phyloP scores from a whole-genome alignment of 176 grass and related monocot genomes.

The Paspalum vaginatum region DNA sequence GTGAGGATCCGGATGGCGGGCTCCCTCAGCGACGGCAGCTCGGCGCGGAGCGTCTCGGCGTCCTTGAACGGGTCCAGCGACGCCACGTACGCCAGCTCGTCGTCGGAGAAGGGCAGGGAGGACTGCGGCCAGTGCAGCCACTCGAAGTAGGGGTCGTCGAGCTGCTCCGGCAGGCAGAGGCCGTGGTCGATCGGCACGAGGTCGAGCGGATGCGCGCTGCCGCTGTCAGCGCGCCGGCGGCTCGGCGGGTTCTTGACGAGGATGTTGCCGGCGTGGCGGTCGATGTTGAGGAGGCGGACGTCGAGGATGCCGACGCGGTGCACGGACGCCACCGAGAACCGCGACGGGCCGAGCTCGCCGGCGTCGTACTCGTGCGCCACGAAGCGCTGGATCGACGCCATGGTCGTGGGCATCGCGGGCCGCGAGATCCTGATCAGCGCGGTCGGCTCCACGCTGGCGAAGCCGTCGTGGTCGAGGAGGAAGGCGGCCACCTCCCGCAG shows the following conservation, averaged over 20 bases:
- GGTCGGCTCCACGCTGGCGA: constrained; percentile 78
- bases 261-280: constrained; percentile 96
- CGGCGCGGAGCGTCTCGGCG: constrained; percentile 65
- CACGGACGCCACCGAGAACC: constrained; percentile 72
- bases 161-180: constrained; percentile 83
- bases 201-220: constrained; percentile 32
- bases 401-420: constrained; percentile 33
- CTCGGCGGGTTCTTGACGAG: constrained; percentile 61
- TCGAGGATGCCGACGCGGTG: constrained; percentile 93
- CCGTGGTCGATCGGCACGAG: constrained; percentile 95
- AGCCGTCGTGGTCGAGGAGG: constrained; percentile 82
- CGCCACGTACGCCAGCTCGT: constrained; percentile 60
- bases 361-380: constrained; percentile 83
- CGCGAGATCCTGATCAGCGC: constrained; percentile 74
- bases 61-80: constrained; percentile 73
- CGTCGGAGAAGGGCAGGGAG: constrained; percentile 51
- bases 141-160: constrained; percentile 94
- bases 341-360: constrained; percentile 80
- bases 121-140: constrained; percentile 98
- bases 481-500: constrained; percentile 85
- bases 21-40: constrained; percentile 68
- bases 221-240: background rate
- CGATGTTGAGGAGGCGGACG: constrained; percentile 91
- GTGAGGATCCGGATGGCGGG: constrained; percentile 62
- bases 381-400: constrained; percentile 84